Base-by-base conservation (phyloP, 2,329 filamentous ascomycete genomes). In the Annulohypoxylon truncatum region DNA sequence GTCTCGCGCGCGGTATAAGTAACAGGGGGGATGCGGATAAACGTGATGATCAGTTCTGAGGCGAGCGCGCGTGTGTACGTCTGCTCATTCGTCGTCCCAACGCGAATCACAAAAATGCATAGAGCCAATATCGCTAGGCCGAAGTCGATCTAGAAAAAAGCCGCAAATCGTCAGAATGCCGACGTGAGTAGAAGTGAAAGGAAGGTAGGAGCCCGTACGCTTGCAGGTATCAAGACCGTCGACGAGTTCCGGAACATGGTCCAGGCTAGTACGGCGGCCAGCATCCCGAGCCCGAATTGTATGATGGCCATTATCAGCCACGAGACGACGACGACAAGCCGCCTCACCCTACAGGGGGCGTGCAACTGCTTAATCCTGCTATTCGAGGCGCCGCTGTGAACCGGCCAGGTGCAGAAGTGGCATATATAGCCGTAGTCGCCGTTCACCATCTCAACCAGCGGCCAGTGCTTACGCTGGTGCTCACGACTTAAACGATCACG, bases 321-420 rank as follows among this genome's bases (percentile, higher is more conserved):
- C 2, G 69, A 42, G 26, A 74, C 22, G 13, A 75, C 63, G 13
- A 75, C 73, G 46, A 73, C 57, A 18, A 71, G 65, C 54, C 74
- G 61, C 60, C 73, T 72, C 2, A 73, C 31, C 56, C 71, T 66
- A 51, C 74, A 76, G 9, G 55, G 58, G 5, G 71, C 71, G 46
- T 76, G 74, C 51, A 76, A 66, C 31, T 71, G 63, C 46, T 72
- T 71, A 24, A 67, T 61, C 10, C 69, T 64, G 35, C 64, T 70
- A 29, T 68, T 71, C 15, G 61, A 68, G 15, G 52, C 46, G 40
- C 66, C 68, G 62, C 67, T 72, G 13, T 72, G 71, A 20, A 76
- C 74, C 7, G 74, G 74, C 74, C 74, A 76, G 24, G 72, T 75
- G 57, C 74, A 76, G 57, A 76, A 76, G 51, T 75, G 74, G 40